phyloP scores from a whole-genome alignment of 2,329 filamentous ascomycete genomes.

The Claviceps lovelessii region DNA sequence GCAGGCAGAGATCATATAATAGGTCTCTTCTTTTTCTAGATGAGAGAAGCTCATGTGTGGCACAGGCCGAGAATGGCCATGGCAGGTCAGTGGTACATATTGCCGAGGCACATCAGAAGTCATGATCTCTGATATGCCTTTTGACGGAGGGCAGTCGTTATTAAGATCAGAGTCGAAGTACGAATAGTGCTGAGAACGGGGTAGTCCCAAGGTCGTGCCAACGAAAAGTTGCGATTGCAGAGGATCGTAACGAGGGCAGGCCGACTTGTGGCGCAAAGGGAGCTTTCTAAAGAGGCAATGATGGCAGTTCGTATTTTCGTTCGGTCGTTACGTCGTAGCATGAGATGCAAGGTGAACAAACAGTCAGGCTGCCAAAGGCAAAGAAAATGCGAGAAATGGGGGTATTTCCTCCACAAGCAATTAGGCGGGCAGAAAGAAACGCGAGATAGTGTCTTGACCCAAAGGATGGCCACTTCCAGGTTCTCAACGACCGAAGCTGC shows the following conservation, averaged over 20 bases:
- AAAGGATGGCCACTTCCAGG: background rate
- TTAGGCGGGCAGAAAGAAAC: background rate
- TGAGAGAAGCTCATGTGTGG: constrained; percentile 84
- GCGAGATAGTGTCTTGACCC: background rate
- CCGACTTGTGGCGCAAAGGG: background rate
- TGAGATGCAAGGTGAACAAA: background rate
- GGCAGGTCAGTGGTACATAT: constrained; percentile 82
- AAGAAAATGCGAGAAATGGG: background rate
- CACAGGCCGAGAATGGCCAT: constrained; percentile 84
- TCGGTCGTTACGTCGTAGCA: constrained; percentile 2
- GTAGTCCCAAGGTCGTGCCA: background rate
- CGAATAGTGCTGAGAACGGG: background rate
- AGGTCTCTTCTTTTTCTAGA: constrained; percentile 66
- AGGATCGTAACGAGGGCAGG: background rate
- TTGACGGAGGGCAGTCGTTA: background rate
- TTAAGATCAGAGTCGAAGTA: background rate
- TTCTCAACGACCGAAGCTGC: background rate
- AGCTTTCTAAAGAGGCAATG: background rate
- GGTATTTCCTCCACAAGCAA: constrained; percentile 3
- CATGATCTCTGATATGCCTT: constrained; percentile 12
- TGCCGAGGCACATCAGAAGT: constrained; percentile 28
- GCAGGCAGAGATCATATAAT: constrained; percentile 87
- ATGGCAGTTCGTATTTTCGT: background rate
- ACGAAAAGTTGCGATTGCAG: background rate
- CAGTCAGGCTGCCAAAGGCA: background rate